These are phyloP conservation scores for Leptomonas pyrrhocoris DNA, from an alignment of 208 protist species.

Conservation along the genomic window DNA sequence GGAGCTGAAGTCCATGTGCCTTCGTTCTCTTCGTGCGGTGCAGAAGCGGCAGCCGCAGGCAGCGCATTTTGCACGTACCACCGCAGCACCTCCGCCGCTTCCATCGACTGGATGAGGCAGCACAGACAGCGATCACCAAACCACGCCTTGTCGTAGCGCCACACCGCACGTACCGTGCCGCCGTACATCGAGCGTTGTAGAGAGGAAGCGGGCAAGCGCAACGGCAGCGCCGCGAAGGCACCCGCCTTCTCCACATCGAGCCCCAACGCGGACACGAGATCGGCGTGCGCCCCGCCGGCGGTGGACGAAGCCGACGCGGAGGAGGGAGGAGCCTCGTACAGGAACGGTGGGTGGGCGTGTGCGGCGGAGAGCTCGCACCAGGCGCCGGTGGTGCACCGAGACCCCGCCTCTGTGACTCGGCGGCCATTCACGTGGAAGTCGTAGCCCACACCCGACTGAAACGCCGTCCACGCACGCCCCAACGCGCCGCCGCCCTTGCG, in stretches of 20 bases:
- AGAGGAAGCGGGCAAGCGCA: constrained; percentile 12
- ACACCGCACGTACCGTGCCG: constrained; percentile 21
- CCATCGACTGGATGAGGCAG: constrained; percentile 38
- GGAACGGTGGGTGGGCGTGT: constrained; percentile 36
- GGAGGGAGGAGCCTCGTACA: constrained; percentile 25
- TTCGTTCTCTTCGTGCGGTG: background rate
- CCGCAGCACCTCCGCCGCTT: constrained; percentile 42
- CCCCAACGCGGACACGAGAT: background rate
- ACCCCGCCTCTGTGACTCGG: constrained; percentile 14
- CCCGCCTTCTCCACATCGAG: background rate
- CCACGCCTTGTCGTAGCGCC: constrained; percentile 54
- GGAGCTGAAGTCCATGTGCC: background rate
- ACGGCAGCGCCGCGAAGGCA: constrained; percentile 12
- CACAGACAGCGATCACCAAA: constrained; percentile 60
- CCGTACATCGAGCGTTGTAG: constrained; percentile 20
- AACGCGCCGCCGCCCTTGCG: background rate
- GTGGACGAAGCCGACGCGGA: too few species aligned
- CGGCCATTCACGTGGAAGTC: constrained; percentile 58
- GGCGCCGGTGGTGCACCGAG: background rate
- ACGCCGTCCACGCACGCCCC: constrained; percentile 52
- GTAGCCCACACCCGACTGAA: constrained; percentile 56
- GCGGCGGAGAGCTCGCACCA: constrained; percentile 43
- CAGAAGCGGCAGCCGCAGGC: constrained; percentile 3
- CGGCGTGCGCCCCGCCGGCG: background rate
- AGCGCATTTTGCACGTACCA: constrained; percentile 36